Evolutionary conservation across 129 eudicot genomes (phyloP), one percentile per base, ranked within the genome.

Genomic region (Flaveria sonorensis): DNA sequence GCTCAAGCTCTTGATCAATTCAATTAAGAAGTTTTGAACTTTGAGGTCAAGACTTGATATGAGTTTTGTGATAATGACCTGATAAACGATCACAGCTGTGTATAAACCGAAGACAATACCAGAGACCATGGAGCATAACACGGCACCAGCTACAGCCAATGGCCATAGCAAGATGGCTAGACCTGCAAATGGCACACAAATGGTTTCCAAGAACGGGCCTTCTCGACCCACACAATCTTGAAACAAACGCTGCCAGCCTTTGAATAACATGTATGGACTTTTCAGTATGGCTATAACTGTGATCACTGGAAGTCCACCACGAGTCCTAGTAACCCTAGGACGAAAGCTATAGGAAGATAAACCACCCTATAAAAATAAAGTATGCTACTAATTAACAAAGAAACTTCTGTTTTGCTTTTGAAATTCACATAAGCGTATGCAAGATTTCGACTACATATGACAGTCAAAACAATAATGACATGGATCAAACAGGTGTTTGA

Each of bases 141-240:
- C 83, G 6, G 98, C 97, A 42, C 96, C 97, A 39, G 30, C 86
- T 82, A 93, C 98, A 69, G 98, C 97, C 83, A 90, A 84, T 62
- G 98, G 98, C 98, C 98, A 93, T 28, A 93, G 83, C 79, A 93
- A 77, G 80, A 93, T 93, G 55, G 98, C 98, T 73, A 93, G 86
- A 68, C 97, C 98, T 16, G 97, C 98, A 79, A 93, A 87, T n/a
- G 98, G 98, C 52, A 93, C 98, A 83, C 98, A 93, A 60, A 90
- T 88, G 12, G 98, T 85, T 70, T 93, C 98, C 87, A 93, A 81
- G 81, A 93, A 93, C 23, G 98, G 98, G 43, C 98, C 98, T 71
- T 93, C 98, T 16, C 98, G 88, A 10, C 98, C 98, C 70, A 93
- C 87, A 57, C 92, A 87, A 72, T 93, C 98, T 28, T 93, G 97